These are phyloP conservation scores for Eucalyptus marginata DNA, from an alignment of 345 rosid species.

Conservation along the genomic window DNA sequence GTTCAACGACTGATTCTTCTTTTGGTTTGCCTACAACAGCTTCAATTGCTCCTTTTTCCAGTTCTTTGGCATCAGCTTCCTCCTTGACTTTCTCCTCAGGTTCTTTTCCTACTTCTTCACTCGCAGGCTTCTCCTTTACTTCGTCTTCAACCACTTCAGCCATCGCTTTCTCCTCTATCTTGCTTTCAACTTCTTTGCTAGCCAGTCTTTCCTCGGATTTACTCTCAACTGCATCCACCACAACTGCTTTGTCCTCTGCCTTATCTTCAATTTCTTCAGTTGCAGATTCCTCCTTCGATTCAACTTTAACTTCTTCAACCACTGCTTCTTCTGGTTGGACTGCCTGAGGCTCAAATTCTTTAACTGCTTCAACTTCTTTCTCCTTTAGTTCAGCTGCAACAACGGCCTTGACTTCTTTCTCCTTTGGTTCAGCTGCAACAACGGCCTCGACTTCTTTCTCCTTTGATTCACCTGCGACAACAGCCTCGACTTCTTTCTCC, in stretches of 20 bases:
- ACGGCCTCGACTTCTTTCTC: background rate
- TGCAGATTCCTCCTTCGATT: background rate
- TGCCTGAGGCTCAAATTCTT: background rate
- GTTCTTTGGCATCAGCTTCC: background rate
- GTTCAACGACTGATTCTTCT: background rate
- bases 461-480: background rate
- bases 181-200: background rate
- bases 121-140: background rate
- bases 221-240: background rate
- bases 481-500: background rate
- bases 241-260: background rate
- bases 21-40: background rate
- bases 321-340: background rate
- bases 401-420: background rate
- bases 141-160: background rate
- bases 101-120: background rate
- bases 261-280: background rate
- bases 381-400: background rate
- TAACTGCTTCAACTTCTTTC: background rate
- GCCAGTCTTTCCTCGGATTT: background rate
- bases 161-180: background rate
- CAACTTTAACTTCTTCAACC: background rate
- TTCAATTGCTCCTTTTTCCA: background rate
- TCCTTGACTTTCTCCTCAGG: background rate
- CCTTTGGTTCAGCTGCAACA: background rate